Evolutionary conservation across 73 alveolate genomes (phyloP).

Genomic region (Blepharisma japonicum): DNA sequence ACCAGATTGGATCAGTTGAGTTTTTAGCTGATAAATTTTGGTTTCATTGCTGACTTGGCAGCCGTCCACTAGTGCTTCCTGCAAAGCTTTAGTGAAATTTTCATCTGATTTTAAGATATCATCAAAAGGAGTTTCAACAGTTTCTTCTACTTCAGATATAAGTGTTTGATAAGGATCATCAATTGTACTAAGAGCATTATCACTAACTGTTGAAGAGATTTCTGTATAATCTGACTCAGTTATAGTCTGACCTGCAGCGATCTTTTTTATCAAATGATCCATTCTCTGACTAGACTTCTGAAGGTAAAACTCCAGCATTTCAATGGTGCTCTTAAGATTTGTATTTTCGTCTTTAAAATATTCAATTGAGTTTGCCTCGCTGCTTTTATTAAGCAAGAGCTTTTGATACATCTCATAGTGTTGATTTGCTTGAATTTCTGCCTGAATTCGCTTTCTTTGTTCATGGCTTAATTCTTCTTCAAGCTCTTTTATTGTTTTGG

Average conservation of each 20-base stretch:
- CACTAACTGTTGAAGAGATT: too few relatives aligned
- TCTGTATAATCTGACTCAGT: too few relatives aligned
- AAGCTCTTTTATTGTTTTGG: background rate
- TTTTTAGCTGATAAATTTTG: background rate
- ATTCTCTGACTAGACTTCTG: background rate
- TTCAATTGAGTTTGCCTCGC: background rate
- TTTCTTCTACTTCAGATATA: too few relatives aligned
- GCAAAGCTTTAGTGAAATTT: too few relatives aligned
- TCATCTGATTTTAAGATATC: too few relatives aligned
- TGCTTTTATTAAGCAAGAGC: background rate
- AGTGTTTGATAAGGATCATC: too few relatives aligned
- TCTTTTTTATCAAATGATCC: too few relatives aligned
- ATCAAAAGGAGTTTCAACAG: too few relatives aligned
- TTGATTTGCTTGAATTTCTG: background rate
- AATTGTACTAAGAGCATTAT: too few relatives aligned
- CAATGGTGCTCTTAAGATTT: background rate
- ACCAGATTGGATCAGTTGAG: conserved; percentile 1
- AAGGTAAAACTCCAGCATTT: conserved; percentile 13
- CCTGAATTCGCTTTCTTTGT: background rate
- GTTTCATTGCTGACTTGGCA: too few relatives aligned
- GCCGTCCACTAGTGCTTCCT: too few relatives aligned
- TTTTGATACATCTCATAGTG: background rate
- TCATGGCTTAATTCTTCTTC: background rate
- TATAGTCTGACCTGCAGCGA: too few relatives aligned
- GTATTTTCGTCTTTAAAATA: background rate